Base-by-base conservation (phyloP, 495 filamentous ascomycete genomes). In the Xanthoparmelia taractica region DNA sequence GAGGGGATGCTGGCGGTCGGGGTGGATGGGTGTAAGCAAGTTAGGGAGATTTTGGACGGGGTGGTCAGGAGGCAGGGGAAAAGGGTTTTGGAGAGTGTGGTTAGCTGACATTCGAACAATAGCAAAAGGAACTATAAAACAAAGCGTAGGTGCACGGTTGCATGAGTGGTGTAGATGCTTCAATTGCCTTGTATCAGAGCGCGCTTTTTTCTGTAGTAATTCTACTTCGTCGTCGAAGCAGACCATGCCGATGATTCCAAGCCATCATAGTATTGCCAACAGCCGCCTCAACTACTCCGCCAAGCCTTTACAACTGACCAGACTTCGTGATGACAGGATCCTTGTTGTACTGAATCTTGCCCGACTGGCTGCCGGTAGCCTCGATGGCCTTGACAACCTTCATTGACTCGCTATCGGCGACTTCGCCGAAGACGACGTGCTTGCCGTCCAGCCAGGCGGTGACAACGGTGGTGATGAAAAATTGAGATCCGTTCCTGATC, bases 361-460 rank as follows among this genome's bases (percentile, higher is more conserved):
- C 89, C 69, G 74, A 79, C 72, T 75, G 69, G 68, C 76, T 82
- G 73, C 88, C 89, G 43, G 84, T 81, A 63, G 82, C 79, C 84
- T 96, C 90, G 59, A 96, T 79, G 66, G 85, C 81, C 76, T 81
- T 81, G 72, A 94, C 88, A 62, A 92, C 70, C 0, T 73, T 64
- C 77, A 84, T 73, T 66, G 86, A 89, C n/a, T 76, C 73, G 0
- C 77, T 71, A 63, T 90, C 86, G 58, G 82, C 81, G 50, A 99
- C 93, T 76, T 97, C 88, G 66, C 94, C 94, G 76, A 97, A 99
- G 63, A 99, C 94, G 62, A 99, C 94, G 78, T 99, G 94, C 81
- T 97, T 97, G 68, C 87, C 85, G 73, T 97, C 91, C 60, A 99
- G 85, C 80, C 97, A 95, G 36, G 87, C 86, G 48, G 94, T 99